Percentiles rank a stretch among this genome's conserved stretches.
Conservation (phyloP, 345 rosid genomes). For the Euphorbia pulcherrima region DNA sequence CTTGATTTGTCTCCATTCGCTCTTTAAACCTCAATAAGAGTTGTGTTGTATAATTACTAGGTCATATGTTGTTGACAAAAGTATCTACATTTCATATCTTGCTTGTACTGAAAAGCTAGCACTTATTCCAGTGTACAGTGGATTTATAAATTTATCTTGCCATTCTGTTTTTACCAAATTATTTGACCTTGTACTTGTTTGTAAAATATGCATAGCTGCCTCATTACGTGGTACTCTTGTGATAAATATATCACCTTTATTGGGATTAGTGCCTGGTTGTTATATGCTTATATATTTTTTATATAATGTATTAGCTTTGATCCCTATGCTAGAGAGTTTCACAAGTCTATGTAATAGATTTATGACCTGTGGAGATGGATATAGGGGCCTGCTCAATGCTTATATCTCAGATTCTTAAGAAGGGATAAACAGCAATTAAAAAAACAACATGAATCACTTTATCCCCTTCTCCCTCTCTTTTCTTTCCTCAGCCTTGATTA, state of each 20-base stretch:
- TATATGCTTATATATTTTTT: not conserved
- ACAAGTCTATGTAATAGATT: not conserved
- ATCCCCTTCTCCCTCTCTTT: not conserved
- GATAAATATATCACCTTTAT: not conserved
- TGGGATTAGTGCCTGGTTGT: not conserved
- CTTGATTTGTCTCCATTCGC: not conserved
- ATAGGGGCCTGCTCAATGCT: not conserved
- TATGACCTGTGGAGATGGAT: not conserved
- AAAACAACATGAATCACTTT: not conserved
- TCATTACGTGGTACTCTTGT: not conserved
- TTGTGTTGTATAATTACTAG: not conserved
- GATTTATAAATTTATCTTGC: not conserved
- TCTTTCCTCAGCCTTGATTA: slow-evolving; percentile 2
- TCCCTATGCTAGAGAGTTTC: not conserved
- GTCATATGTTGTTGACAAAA: not conserved
- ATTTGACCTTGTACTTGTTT: not conserved
- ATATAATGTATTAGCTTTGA: not conserved
- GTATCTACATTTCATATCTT: not conserved
- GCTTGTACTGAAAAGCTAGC: not conserved
- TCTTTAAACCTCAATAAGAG: not conserved
- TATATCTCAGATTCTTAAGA: not conserved
- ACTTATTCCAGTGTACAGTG: not conserved
- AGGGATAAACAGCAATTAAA: not conserved
- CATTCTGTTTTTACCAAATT: not conserved
- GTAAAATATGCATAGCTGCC: not conserved